Percentiles rank a stretch among this genome's conserved stretches.
phyloP scores from a whole-genome alignment of 129 eudicot genomes.

The Smallanthus sonchifolius region DNA sequence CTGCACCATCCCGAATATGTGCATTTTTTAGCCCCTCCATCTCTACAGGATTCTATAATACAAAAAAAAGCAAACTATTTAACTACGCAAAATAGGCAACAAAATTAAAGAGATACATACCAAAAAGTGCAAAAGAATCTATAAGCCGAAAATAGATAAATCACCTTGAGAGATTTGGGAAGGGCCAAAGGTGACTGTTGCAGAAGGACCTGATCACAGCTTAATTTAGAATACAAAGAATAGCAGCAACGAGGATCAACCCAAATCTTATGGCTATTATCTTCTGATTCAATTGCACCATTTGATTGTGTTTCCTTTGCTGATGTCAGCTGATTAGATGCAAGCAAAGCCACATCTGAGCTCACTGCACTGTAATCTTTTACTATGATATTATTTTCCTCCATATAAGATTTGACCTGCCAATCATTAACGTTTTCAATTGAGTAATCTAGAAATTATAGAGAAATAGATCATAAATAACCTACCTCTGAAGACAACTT shows the following conservation, averaged over 20 bases:
- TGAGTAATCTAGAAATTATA: not conserved
- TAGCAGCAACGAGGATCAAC: slow-evolving; percentile 90
- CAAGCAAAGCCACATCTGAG: slow-evolving; percentile 76
- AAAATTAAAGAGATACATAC: not conserved
- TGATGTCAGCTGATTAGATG: slow-evolving; percentile 61
- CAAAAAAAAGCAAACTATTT: not conserved
- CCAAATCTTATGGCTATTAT: slow-evolving; percentile 61
- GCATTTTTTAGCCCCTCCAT: slow-evolving; percentile 87
- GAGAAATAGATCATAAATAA: not conserved
- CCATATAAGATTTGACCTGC: slow-evolving; percentile 67
- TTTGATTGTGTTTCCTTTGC: slow-evolving; percentile 26
- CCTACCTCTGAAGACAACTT: slow-evolving; percentile 83
- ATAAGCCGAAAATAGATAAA: not conserved
- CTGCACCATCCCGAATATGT: slow-evolving; percentile 98
- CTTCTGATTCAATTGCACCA: slow-evolving; percentile 37
- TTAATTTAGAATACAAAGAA: slow-evolving; percentile 73
- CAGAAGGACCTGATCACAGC: slow-evolving; percentile 55
- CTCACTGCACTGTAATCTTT: slow-evolving; percentile 70
- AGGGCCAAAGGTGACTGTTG: slow-evolving; percentile 91
- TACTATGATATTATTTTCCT: slow-evolving; percentile 65
- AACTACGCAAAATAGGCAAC: not conserved
- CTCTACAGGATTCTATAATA: slow-evolving; percentile 74
- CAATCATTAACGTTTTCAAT: not conserved
- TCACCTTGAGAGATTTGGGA: slow-evolving; percentile 90
- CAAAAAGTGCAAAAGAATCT: not conserved